Evolutionary conservation across 345 rosid genomes (phyloP).

Genomic region (Stellera chamaejasme): DNA sequence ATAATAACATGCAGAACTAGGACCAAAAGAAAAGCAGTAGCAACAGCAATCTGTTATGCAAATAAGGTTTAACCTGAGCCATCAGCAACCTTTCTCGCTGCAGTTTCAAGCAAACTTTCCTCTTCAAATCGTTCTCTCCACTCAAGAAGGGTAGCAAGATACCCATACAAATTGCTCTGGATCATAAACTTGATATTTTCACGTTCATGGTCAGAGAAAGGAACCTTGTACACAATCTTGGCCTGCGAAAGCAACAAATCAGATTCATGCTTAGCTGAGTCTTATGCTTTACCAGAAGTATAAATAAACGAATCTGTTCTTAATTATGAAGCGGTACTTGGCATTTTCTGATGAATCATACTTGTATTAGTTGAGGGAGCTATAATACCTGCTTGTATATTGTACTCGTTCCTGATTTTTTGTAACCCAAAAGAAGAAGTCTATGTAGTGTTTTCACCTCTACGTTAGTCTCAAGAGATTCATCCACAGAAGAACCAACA

Average conservation of each 20-base stretch:
- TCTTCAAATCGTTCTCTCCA: conserved; percentile 59
- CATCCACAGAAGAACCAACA: conserved; percentile 23
- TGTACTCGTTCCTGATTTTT: conserved; percentile 78
- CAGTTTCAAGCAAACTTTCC: conserved; percentile 32
- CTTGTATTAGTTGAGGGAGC: too few relatives aligned
- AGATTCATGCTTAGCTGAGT: conserved; percentile 1
- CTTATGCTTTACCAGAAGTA: conserved; percentile 1
- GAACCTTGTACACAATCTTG: conserved; percentile 49
- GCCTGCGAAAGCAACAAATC: conserved; percentile 44
- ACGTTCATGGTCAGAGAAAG: conserved; percentile 77
- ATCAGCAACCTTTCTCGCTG: conserved; percentile 25
- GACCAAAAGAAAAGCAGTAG: too few relatives aligned
- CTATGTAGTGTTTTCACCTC: conserved; percentile 31
- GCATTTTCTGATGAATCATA: too few relatives aligned
- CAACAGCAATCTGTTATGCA: too few relatives aligned
- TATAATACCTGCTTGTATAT: conserved; percentile 68
- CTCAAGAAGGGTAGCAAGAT: conserved; percentile 68
- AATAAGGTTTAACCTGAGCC: conserved; percentile 18
- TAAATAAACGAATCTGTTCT: not conserved
- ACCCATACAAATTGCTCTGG: conserved; percentile 66
- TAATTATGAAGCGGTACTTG: not conserved
- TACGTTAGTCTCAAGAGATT: conserved; percentile 9
- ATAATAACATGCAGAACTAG: too few relatives aligned
- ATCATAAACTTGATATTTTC: conserved; percentile 57
- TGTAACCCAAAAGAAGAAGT: conserved; percentile 65